Evolutionary conservation across 768 basidiomycete species (phyloP).

Genomic region (Boletus insuetus): DNA sequence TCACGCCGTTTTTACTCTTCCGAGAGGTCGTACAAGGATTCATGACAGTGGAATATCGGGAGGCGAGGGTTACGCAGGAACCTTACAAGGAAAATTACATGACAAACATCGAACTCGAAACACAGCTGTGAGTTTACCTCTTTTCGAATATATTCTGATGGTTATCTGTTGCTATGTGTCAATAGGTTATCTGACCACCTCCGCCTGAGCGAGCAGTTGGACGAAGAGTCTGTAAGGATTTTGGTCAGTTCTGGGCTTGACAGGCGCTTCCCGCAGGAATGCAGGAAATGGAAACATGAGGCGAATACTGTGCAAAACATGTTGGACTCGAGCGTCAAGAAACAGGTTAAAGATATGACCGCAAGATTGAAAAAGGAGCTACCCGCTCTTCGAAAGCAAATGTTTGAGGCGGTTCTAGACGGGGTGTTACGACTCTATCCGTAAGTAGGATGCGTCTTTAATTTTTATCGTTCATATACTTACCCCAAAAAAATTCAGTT

Average conservation of each 20-base stretch:
- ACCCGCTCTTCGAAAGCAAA: conserved; percentile 8
- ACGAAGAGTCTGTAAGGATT: conserved; percentile 24
- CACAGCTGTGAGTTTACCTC: conserved; percentile 16
- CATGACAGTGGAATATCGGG: conserved; percentile 30
- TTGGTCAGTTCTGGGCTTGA: conserved; percentile 30
- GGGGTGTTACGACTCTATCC: conserved; percentile 22
- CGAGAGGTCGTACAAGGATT: conserved; percentile 44
- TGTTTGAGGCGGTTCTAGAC: conserved; percentile 28
- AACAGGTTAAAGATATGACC: not conserved
- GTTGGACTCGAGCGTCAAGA: not conserved
- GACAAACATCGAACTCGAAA: conserved; percentile 12
- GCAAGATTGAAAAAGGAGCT: conserved; percentile 5
- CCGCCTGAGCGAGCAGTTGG: conserved; percentile 20
- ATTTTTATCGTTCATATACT: not conserved
- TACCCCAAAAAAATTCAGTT: not conserved
- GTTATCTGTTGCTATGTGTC: not conserved
- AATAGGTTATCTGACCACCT: conserved; percentile 25
- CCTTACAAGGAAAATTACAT: not conserved
- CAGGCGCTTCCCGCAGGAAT: conserved; percentile 22
- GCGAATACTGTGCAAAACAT: not conserved
- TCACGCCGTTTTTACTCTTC: conserved; percentile 32
- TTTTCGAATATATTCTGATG: not conserved
- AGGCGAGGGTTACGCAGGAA: conserved; percentile 7
- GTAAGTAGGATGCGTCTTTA: conserved; percentile 4
- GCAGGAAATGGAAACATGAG: conserved; percentile 23